Base-by-base conservation (phyloP, 139 green algal species). In the Coelastrella sp. region DNA sequence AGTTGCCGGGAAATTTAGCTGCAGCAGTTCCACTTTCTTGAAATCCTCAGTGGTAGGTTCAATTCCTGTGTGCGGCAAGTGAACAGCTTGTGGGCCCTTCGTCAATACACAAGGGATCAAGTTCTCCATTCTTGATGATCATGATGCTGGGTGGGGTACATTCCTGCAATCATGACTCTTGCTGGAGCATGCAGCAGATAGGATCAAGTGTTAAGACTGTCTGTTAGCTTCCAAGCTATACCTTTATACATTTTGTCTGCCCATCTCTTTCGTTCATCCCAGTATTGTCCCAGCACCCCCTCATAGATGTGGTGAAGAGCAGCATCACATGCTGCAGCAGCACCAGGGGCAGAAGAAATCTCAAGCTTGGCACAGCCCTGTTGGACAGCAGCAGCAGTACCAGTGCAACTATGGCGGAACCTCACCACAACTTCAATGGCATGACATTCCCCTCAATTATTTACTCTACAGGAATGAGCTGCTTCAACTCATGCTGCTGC, bases 161-260 rank as follows among this genome's bases (percentile, higher is more conserved):
- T 49, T 49, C 3, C 35, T 5, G 35, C 35, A 49, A 49, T 49
- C 35, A 49, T 49, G 35, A 49, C 35, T 49, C 35, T 49, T 49
- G 35, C 35, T 49, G 35, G 35, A 49, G 35, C 35, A 49, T 49
- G 35, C 35, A 49, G 35, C 35, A 49, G 35, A 49, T 49, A 49
- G 35, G 35, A 49, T 49, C 35, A 49, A 49, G 35, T 49, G 35
- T 49, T 49, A 3, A 1, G 3, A 49, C 35, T 49, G 35, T 49
- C 35, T 49, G 35, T 49, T 49, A 3, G 35, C 35, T 49, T 70
- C 12, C 63, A 70, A 9, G 15, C 63, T 24, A 49, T 27, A 80
- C 84, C 84, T 70, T 56, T 80, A 57, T 88, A 88, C 84, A 88
- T 88, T 6, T 70, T 81, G 66, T 88, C 84, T 15, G 68, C 66